Evolutionary conservation across 1,284 basidiomycete genomes (phyloP), one percentile per base, ranked within the genome.

Genomic region (Tilletia walkeri): DNA sequence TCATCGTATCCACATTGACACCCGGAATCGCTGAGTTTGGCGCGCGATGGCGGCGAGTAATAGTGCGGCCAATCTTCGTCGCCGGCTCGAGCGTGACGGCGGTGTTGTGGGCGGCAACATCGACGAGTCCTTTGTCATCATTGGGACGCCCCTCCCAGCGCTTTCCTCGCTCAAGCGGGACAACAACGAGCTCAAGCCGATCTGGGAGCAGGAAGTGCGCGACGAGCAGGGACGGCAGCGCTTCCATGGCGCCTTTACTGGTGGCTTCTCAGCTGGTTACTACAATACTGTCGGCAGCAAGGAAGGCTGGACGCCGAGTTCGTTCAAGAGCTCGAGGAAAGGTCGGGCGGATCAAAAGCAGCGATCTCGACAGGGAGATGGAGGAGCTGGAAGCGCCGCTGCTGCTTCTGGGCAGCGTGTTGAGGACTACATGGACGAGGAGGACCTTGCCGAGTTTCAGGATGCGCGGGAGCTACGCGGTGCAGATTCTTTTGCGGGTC

Each of bases 401-500:
- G 93, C 47, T 56, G 70, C 36, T 90, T 90, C 79, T n/a, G 84
- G 70, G 45, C 69, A 67, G 39, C 73, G 88, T 12, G 89, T 91
- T 0, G 93, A 97, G 82, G 95, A 98, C 83, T 98, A 94, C 84
- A 99, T 99, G 95, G 95, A 99, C 85, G 95, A 97, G 59, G 96
- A 99, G 85, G 95, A 97, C 84, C 85, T 95, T n/a, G 89, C 90
- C 49, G 92, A 92, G 73, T 84, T 91, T 72, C 88, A 87, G 50
- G 91, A 92, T 65, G 88, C 88, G 76, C 87, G 90, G 75, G 89
- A 88, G 61, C 84, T 95, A 7, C 67, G 70, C 24, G 70, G 71
- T 30, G 61, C 69, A 38, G 63, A 69, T 16, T 67, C 68, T 9
- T 74, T 68, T 41, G 53, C 67, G 36, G 50, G 50, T 16, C 30